phyloP scores from a whole-genome alignment of 2,329 filamentous ascomycete genomes.

The Amphichorda felina region DNA sequence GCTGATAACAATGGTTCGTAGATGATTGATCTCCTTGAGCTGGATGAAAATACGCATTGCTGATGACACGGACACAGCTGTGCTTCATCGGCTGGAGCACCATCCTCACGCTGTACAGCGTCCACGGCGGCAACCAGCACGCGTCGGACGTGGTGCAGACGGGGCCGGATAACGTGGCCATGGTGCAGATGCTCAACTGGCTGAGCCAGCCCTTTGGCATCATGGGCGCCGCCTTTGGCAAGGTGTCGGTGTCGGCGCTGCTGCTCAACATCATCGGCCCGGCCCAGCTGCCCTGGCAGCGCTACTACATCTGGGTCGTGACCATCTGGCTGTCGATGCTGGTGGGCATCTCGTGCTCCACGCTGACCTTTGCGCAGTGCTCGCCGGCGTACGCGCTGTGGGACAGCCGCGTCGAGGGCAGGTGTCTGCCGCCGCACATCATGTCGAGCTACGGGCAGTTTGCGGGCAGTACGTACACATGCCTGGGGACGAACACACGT shows the following conservation, averaged over 20 bases:
- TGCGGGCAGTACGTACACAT: no score
- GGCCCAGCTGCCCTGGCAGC: conserved; percentile 9
- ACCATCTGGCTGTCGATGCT: conserved; percentile 7
- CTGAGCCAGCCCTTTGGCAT: conserved; percentile 9
- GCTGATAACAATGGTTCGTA: no score
- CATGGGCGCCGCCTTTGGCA: conserved; percentile 9
- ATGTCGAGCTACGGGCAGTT: no score
- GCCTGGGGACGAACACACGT: no score
- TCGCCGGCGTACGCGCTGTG: conserved; percentile 8
- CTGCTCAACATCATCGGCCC: conserved; percentile 8
- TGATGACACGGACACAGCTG: no score
- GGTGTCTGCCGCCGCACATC: no score
- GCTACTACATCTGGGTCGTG: conserved; percentile 9
- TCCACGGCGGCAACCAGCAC: conserved; percentile 8
- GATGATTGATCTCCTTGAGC: no score
- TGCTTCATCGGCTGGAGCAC: conserved; percentile 10
- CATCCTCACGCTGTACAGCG: conserved; percentile 7
- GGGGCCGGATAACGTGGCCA: conserved; percentile 9
- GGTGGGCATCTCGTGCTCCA: conserved; percentile 9
- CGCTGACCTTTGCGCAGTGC: conserved; percentile 10
- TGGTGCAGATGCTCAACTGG: conserved; percentile 9
- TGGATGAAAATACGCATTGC: no score
- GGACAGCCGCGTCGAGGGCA: conserved; percentile 8
- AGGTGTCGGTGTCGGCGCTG: conserved; percentile 9
- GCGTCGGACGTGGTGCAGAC: conserved; percentile 7